phyloP scores from a whole-genome alignment of 2,329 filamentous ascomycete genomes.

The Aspergillus texensis region DNA sequence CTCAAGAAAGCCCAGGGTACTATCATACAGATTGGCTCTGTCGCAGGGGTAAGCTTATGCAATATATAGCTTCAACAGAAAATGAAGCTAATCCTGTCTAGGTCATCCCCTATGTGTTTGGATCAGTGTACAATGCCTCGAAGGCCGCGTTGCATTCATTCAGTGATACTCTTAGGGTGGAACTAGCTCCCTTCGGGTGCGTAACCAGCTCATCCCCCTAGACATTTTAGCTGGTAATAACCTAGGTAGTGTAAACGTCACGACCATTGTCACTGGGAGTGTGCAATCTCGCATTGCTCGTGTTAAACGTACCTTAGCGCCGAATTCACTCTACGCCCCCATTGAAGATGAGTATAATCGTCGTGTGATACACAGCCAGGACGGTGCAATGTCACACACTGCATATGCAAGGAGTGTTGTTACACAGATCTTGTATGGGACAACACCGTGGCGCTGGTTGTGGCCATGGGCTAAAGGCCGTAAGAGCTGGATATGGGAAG shows the following conservation, averaged over 20 bases:
- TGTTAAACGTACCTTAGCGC: slow-evolving; percentile 50
- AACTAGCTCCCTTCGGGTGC: slow-evolving; percentile 54
- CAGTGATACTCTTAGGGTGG: slow-evolving; percentile 60
- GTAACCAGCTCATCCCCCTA: slow-evolving; percentile 8
- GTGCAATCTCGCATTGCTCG: slow-evolving; percentile 62
- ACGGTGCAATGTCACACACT: slow-evolving; percentile 54
- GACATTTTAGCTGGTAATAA: not conserved
- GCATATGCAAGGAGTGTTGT: slow-evolving; percentile 60
- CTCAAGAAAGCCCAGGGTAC: slow-evolving; percentile 50
- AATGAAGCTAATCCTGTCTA: slow-evolving; percentile 15
- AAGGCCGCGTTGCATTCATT: slow-evolving; percentile 64
- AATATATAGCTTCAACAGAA: not conserved
- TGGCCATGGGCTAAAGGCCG: slow-evolving; percentile 49
- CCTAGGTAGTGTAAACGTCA: slow-evolving; percentile 50
- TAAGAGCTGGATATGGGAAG: slow-evolving; percentile 51
- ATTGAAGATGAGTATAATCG: slow-evolving; percentile 55
- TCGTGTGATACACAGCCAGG: slow-evolving; percentile 57
- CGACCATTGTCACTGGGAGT: slow-evolving; percentile 61
- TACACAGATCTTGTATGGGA: slow-evolving; percentile 52
- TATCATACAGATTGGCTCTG: slow-evolving; percentile 50
- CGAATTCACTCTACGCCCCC: slow-evolving; percentile 55
- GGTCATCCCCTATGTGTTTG: slow-evolving; percentile 49
- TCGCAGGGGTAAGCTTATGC: slow-evolving; percentile 36
- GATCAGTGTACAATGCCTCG: slow-evolving; percentile 58
- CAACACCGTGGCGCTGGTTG: slow-evolving; percentile 51